phyloP scores from a whole-genome alignment of 495 filamentous ascomycete genomes.

The Aspergillus diversus region DNA sequence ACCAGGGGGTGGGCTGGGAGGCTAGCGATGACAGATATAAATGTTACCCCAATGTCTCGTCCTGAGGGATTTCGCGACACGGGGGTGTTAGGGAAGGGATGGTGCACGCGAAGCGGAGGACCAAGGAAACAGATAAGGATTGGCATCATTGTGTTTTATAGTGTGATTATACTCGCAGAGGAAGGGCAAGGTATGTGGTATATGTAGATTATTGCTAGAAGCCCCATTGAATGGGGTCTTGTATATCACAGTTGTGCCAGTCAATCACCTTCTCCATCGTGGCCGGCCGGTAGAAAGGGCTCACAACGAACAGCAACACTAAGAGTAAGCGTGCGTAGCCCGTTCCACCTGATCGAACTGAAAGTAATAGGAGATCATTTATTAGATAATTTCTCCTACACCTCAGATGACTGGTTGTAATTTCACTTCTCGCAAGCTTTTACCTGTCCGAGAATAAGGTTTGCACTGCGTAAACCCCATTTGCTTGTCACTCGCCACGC shows the following conservation, averaged over 20 bases:
- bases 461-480: not conserved
- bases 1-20: constrained; percentile 15
- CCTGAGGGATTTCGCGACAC: not conserved
- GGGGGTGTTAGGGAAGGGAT: not conserved
- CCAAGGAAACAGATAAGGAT: not conserved
- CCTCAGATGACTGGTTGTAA: not conserved
- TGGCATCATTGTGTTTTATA: not conserved
- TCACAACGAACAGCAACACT: not conserved
- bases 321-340: not conserved
- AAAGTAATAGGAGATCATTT: not conserved
- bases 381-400: not conserved
- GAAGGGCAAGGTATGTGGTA: not conserved
- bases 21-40: constrained; percentile 5
- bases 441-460: not conserved
- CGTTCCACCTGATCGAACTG: not conserved
- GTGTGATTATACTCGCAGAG: not conserved
- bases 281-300: not conserved
- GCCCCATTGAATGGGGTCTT: not conserved
- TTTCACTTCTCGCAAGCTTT: not conserved
- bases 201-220: not conserved
- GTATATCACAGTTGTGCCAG: not conserved
- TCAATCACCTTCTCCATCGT: not conserved
- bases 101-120: not conserved
- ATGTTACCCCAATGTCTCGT: constrained; percentile 9
- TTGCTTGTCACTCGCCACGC: not conserved